A percentile compares a stretch with the other conserved stretches of the same genome.
Evolutionary conservation across 2,329 filamentous ascomycete species (phyloP).

Genomic region (Fonsecaea nubica): DNA sequence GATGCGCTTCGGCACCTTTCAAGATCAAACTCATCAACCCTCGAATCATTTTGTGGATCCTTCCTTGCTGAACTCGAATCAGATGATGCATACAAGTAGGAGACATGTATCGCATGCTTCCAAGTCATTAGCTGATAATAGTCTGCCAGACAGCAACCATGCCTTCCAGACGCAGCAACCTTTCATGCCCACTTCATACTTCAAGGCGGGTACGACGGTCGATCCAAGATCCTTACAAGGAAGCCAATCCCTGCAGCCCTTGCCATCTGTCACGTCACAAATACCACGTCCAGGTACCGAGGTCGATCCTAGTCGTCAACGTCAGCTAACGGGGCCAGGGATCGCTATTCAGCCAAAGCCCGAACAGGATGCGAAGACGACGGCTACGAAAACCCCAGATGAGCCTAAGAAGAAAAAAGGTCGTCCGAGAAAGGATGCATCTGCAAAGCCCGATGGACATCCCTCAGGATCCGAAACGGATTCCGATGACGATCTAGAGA

Average conservation of each 20-base stretch:
- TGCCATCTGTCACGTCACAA: constrained; percentile 13
- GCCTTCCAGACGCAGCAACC: constrained; percentile 29
- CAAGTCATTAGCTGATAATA: constrained; percentile 9
- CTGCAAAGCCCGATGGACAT: constrained; percentile 31
- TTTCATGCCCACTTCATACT: constrained; percentile 25
- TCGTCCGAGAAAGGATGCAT: constrained; percentile 37
- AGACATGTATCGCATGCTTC: background rate
- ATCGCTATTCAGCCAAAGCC: constrained; percentile 29
- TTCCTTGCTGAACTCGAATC: constrained; percentile 35
- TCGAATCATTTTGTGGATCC: constrained; percentile 35
- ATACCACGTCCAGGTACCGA: constrained; percentile 15
- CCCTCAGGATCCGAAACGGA: constrained; percentile 56
- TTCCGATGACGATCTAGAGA: constrained; percentile 51
- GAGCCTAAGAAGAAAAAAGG: constrained; percentile 39
- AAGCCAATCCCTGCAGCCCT: constrained; percentile 29
- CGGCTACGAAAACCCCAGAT: constrained; percentile 18
- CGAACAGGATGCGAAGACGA: constrained; percentile 27
- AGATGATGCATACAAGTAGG: constrained; percentile 22
- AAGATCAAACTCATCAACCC: constrained; percentile 31
- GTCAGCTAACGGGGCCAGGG: constrained; percentile 16
- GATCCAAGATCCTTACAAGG: constrained; percentile 37
- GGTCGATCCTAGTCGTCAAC: background rate
- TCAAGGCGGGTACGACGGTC: constrained; percentile 29
- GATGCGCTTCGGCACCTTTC: constrained; percentile 29
- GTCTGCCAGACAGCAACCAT: constrained; percentile 14